Base-by-base conservation (phyloP, 2,329 filamentous ascomycete genomes). In the Talaromyces sp. region DNA sequence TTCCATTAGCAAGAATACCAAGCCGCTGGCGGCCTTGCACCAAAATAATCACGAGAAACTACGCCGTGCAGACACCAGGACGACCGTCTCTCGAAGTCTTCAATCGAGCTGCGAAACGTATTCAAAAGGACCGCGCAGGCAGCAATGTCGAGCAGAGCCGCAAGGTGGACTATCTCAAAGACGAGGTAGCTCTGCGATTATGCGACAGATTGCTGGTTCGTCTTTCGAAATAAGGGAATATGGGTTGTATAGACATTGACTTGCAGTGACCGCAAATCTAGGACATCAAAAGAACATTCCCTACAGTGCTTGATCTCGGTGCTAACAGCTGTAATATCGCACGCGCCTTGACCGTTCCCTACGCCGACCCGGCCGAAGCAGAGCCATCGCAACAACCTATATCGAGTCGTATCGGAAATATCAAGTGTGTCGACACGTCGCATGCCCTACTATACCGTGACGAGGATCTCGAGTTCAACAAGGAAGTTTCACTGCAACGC, bases 281-380 rank as follows among this genome's bases (percentile, higher is more conserved):
- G 90, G 92, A 97, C 72, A 95, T 99, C 79, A 96, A 96, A 69
- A 89, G 94, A 32, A 82, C 86, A 60, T 97, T 96, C 68, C 85
- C 89, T 51, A 83, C 85, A 65, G 91, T 92, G 26, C 88, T 99
- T 62, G 94, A 99, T 74, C 86, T 97, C 32, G 94, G 94, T 63
- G 93, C 94, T 63, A 96, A 97, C 74, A 91, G 93, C 63, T 97
- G 93, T 82, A 96, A 97, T 75, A 87, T 99, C 63, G 92, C 92
- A 21, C 87, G 88, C 64, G 89, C 90, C 60, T 83, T 97, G 52
- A 88, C 88, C 67, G 80, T 55, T 80, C 86, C 64, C 81, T 86
- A 91, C 70, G 85, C 86, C 0, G 87, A 90, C 69, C 82, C 81
- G 17, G 57, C 56, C 8, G 81, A 83, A 61, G 63, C 64, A 17